These are phyloP conservation scores for Drechslerella dactyloides DNA, from an alignment of 2,329 filamentous ascomycete genomes.

Conservation along the genomic window DNA sequence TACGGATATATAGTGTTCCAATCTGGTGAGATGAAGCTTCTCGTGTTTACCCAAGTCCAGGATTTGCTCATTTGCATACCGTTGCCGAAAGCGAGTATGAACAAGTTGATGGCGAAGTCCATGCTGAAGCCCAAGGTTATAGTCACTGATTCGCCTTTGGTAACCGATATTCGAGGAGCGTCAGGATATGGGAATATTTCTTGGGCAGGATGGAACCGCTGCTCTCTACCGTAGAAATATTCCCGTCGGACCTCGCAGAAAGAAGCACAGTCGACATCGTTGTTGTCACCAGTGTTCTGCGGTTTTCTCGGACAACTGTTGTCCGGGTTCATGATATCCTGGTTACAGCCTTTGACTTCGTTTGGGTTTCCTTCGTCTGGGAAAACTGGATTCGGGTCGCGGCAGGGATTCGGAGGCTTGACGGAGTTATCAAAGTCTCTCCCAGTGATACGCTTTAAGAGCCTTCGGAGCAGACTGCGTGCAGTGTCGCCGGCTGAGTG, in stretches of 20 bases:
- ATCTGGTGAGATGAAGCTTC: constrained; percentile 14
- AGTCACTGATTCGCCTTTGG: constrained; percentile 26
- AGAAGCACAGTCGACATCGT: constrained; percentile 11
- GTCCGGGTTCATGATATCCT: constrained; percentile 15
- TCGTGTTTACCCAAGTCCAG: constrained; percentile 21
- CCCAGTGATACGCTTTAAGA: constrained; percentile 18
- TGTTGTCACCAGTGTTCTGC: neutral
- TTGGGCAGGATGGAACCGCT: constrained; percentile 26
- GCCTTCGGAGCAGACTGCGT: neutral
- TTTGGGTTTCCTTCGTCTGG: constrained; percentile 39
- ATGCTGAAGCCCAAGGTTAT: constrained; percentile 11
- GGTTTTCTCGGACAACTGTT: constrained; percentile 23
- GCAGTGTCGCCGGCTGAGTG: no score
- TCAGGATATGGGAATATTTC: constrained; percentile 47
- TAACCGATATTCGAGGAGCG: constrained; percentile 16
- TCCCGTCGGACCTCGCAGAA: constrained; percentile 32
- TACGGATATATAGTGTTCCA: constrained; percentile 36
- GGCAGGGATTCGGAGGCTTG: constrained; percentile 21
- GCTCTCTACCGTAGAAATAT: constrained; percentile 41
- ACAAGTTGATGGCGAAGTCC: neutral
- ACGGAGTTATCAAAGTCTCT: neutral
- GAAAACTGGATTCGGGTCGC: constrained; percentile 40
- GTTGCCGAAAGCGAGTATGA: neutral
- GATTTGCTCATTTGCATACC: constrained; percentile 8
- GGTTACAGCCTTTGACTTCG: constrained; percentile 25